A percentile compares a stretch with the other conserved stretches of the same genome.
These are phyloP conservation scores for Spathaspora hagerdaliae DNA, from an alignment of 805 yeast species.

Conservation along the genomic window DNA sequence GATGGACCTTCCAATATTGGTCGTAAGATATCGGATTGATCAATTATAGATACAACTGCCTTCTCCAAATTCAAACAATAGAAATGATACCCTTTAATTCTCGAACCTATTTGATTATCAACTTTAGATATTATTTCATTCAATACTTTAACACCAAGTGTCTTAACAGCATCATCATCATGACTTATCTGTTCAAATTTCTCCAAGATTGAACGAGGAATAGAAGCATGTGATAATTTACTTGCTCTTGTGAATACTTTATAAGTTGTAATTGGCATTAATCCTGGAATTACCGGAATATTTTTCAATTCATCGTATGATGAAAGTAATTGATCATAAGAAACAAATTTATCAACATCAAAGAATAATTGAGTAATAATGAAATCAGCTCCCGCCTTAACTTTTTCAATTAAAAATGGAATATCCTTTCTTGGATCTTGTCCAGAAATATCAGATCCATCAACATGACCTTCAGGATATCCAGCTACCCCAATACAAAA, in stretches of 20 bases:
- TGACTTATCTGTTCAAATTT: slow-evolving; percentile 54
- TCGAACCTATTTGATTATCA: slow-evolving; percentile 47
- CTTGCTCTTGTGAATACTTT: slow-evolving; percentile 82
- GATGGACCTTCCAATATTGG: slow-evolving; percentile 38
- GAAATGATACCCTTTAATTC: slow-evolving; percentile 83
- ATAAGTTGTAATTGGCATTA: slow-evolving; percentile 88
- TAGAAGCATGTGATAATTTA: slow-evolving; percentile 80
- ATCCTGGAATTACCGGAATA: slow-evolving; percentile 74
- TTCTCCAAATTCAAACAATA: slow-evolving; percentile 91
- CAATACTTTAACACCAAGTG: slow-evolving; percentile 74
- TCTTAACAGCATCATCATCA: slow-evolving; percentile 74
- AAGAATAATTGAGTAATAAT: slow-evolving; percentile 88
- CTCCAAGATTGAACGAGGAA: slow-evolving; percentile 55
- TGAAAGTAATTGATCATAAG: slow-evolving; percentile 55
- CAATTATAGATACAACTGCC: slow-evolving; percentile 81
- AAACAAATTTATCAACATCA: slow-evolving; percentile 73
- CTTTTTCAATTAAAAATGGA: slow-evolving; percentile 76
- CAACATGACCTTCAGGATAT: slow-evolving; percentile 96
- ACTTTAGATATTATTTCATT: slow-evolving; percentile 60
- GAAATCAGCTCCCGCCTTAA: slow-evolving; percentile 93
- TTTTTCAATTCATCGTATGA: slow-evolving; percentile 35
- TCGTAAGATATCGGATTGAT: slow-evolving; percentile 49
- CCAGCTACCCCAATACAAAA: slow-evolving; percentile 97
- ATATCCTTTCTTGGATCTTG: slow-evolving; percentile 70
- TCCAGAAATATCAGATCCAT: slow-evolving; percentile 63